Percentiles rank a stretch among this genome's conserved stretches.
Conservation (phyloP, 116 monocot genomes). For the Iris pallida region DNA sequence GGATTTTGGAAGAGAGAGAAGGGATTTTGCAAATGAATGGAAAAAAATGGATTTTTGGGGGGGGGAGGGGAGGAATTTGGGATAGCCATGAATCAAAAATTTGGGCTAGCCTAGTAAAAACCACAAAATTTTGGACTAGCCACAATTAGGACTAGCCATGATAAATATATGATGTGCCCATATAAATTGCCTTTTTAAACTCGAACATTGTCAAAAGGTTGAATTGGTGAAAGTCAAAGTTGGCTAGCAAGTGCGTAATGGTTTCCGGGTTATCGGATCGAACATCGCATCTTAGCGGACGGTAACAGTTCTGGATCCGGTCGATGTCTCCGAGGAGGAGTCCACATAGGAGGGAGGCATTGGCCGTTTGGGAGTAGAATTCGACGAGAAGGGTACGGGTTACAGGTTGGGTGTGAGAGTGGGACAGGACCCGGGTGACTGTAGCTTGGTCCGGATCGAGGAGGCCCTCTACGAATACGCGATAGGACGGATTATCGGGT, state of each 20-base stretch:
- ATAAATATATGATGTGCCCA: too few relatives aligned
- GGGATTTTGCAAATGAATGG: too few relatives aligned
- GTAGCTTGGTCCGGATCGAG: constrained; percentile 71
- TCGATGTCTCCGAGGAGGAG: constrained; percentile 53
- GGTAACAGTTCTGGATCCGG: constrained; percentile 29
- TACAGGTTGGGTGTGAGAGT: not conserved
- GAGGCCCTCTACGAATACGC: constrained; percentile 41
- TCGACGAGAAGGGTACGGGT: constrained; percentile 30
- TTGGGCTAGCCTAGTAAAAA: too few relatives aligned
- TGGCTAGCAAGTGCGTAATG: not conserved
- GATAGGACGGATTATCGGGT: constrained; percentile 41
- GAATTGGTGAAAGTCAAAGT: constrained; percentile 23
- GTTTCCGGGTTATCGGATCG: constrained; percentile 2
- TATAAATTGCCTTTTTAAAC: constrained; percentile 11
- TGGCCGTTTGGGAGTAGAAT: constrained; percentile 53
- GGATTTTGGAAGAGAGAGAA: too few relatives aligned
- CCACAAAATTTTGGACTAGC: too few relatives aligned
- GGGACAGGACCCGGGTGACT: constrained; percentile 21
- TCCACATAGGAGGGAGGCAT: constrained; percentile 60
- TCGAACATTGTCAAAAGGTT: constrained; percentile 18
- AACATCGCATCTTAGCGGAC: constrained; percentile 20
- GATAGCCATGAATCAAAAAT: too few relatives aligned
- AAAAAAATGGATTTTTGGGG: too few relatives aligned
- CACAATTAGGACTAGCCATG: too few relatives aligned
- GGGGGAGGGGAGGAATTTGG: too few relatives aligned